Base-by-base conservation (phyloP, 805 yeast genomes). In the Candida ascalaphidarum region DNA sequence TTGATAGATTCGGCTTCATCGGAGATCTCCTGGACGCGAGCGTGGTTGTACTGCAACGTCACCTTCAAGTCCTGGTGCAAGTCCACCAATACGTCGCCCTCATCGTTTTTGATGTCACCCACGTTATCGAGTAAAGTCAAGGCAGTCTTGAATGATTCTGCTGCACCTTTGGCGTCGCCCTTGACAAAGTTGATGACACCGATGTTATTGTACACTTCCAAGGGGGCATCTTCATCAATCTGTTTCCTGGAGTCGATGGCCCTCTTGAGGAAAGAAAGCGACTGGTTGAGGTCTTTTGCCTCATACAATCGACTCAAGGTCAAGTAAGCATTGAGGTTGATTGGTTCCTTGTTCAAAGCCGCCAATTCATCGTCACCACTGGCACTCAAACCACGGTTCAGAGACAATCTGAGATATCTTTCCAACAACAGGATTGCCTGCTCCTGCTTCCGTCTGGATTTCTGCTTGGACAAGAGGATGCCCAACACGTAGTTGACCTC, bases 401-500 rank as follows among this genome's bases (percentile, higher is more conserved):
- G 67, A 5, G 81, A 71, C 30, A 81, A 52, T 29, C 73, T 66
- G 25, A 82, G 55, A 50, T 88, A 88, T 36, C 74, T 72, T 46
- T 83, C 94, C 33, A 89, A 65, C 23, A 69, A 56, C 7, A 61
- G 57, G 20, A 80, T 72, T 1, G 95, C 81, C 40, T 71, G 49
- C 26, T 61, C 64, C 25, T 76, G 37, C 52, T 65, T 52, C 25
- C 58, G 48, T 2, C 59, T 49, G 20, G 46, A 48, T 26, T 22
- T 58, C 31, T 66, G 69, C 36, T 69, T 65, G 1, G 88, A 70
- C 44, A 82, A 80, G 22, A 86, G 55, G 42, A 80, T 52, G 16
- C 97, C 97, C 21, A 86, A 59, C 22, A 85, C 69, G 46, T 77
- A 81, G 36, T 73, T 68, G 2, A 81, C 79, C 52, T 88, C 96